Percentiles rank a stretch among this genome's conserved stretches.
phyloP scores from a whole-genome alignment of 108 stramenopile species.

The Cyclostephanos tholiformis region DNA sequence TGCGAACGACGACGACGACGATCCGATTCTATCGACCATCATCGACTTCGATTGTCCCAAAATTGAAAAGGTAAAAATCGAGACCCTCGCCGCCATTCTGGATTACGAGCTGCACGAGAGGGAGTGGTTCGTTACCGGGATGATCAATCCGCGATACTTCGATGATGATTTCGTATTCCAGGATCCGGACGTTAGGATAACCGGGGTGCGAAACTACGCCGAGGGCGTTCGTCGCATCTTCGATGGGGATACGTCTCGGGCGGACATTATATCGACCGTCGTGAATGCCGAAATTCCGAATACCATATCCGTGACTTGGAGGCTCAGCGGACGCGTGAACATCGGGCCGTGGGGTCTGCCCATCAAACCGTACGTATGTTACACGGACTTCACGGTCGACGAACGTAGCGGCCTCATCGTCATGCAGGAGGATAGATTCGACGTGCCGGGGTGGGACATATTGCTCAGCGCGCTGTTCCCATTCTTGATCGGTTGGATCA shows the following conservation, averaged over 20 bases:
- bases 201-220: constrained; percentile 80
- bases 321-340: constrained; percentile 75
- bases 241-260: constrained; percentile 67
- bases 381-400: constrained; percentile 76
- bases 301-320: constrained; percentile 79
- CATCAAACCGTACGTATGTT: constrained; percentile 88
- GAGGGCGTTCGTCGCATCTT: constrained; percentile 73
- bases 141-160: constrained; percentile 78
- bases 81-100: constrained; percentile 53
- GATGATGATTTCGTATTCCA: constrained; percentile 76
- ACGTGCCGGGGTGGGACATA: constrained; percentile 71
- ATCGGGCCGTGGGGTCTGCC: constrained; percentile 71
- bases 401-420: constrained; percentile 63
- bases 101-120: constrained; percentile 69
- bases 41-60: constrained; percentile 42
- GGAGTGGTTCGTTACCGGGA: constrained; percentile 91
- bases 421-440: constrained; percentile 83
- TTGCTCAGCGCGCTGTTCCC: constrained; percentile 67
- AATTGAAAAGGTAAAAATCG: constrained; percentile 35
- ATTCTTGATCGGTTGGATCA: constrained; percentile 70
- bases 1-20: too few relatives aligned
- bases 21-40: constrained; percentile 27
- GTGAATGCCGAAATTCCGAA: constrained; percentile 56
- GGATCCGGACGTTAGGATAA: constrained; percentile 84
- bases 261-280: constrained; percentile 70